Base-by-base conservation (phyloP, 1,139 yeast species). In the Barnettozyma hawaiiensis region DNA sequence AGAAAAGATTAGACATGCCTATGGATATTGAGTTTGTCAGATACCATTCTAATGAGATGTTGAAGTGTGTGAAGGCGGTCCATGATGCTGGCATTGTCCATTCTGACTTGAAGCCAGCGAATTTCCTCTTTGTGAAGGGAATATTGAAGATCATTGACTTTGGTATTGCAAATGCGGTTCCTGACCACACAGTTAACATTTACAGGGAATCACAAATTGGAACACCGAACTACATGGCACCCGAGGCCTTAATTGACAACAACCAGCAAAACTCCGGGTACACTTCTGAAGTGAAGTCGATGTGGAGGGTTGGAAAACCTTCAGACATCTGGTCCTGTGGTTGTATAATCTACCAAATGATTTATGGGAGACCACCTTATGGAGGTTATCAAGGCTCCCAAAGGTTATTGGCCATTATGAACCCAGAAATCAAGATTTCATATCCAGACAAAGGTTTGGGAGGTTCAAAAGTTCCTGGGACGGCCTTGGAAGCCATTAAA, bases 281-380 rank as follows among this genome's bases (percentile, higher is more conserved):
- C 33, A 41, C 64, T 52, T 37, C 59, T 41, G 45, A 57, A 38
- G 48, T 55, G 46, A 51, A 55, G 43, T 48, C 74, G 47, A 78
- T 82, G 43, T 84, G 95, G 94, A 85, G 79, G 60, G 95, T 90
- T 7, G 97, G 98, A 2, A 84, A 81, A 56, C 96, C 98, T 0
- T 85, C 97, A 1, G 99, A 92, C 66, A 81, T 94, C 11, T 92
- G 98, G 98, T 89, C 97, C 18, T 85, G 96, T 65, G 99, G 98
- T 0, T 89, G 98, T 61, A 92, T 92, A 6, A 71, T 92, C 4
- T 92, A 90, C 64, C 97, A 92, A 63, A 87, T 94, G 96, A 76
- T 90, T 4, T 92, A 92, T 58, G 97, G 97, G 0, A 75, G 74
- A 50, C 94, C 97, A 2, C 98, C 98, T 1, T 90, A 87, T 66